phyloP scores from a whole-genome alignment of 2,329 filamentous ascomycete genomes.

The Periconia sp. region DNA sequence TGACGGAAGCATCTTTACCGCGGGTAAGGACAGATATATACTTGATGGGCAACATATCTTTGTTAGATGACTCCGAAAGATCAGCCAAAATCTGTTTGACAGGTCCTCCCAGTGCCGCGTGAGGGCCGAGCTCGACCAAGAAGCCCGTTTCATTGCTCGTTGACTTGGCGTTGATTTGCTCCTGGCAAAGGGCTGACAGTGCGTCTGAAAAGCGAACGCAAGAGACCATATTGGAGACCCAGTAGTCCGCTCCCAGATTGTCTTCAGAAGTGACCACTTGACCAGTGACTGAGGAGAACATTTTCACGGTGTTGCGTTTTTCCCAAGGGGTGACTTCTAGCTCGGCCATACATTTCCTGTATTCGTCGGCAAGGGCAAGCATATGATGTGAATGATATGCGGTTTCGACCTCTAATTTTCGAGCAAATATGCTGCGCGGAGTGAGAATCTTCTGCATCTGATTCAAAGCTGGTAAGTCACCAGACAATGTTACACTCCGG shows the following conservation, averaged over 20 bases:
- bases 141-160: neutral
- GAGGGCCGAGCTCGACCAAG: neutral
- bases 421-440: conserved; percentile 42
- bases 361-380: conserved; percentile 6
- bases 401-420: conserved; percentile 45
- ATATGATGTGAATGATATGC: conserved; percentile 53
- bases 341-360: neutral
- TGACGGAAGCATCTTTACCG: neutral
- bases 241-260: neutral
- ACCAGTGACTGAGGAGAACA: neutral
- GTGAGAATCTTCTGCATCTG: conserved; percentile 33
- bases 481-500: conserved; percentile 47
- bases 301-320: neutral
- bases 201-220: neutral
- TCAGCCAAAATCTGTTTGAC: neutral
- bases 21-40: neutral
- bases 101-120: neutral
- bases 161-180: neutral
- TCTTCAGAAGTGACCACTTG: neutral
- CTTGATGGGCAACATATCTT: neutral
- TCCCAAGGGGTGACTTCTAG: neutral
- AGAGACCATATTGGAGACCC: neutral
- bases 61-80: neutral
- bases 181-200: neutral
- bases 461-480: conserved; percentile 44